Percentiles rank a stretch among this genome's conserved stretches.
These are phyloP conservation scores for Mycena latifolia DNA, from an alignment of 768 basidiomycete species.

Conservation along the genomic window DNA sequence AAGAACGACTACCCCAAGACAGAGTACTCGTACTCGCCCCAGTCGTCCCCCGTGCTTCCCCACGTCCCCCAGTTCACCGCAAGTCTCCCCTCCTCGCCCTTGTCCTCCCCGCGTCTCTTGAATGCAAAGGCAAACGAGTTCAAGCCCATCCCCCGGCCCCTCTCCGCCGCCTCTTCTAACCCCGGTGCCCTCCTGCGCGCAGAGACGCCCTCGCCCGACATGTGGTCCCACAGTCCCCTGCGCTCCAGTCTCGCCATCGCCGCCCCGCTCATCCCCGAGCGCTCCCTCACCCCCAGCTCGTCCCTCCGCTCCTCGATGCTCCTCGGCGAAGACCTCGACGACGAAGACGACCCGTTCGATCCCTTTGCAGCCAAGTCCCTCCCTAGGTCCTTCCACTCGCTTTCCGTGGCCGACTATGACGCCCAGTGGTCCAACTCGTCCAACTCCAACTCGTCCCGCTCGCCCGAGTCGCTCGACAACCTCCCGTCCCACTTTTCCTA, in stretches of 20 bases:
- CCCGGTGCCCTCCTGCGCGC: constrained; percentile 67
- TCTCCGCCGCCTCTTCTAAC: constrained; percentile 78
- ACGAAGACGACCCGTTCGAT: constrained; percentile 85
- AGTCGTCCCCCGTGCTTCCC: constrained; percentile 75
- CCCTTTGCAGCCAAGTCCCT: constrained; percentile 69
- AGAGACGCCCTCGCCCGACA: constrained; percentile 90
- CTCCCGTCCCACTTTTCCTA: constrained; percentile 28
- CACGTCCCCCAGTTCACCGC: constrained; percentile 78
- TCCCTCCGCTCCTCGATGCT: constrained; percentile 74
- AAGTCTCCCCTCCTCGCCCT: constrained; percentile 86
- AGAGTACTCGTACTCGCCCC: constrained; percentile 55
- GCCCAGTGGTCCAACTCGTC: constrained; percentile 66
- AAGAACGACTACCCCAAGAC: constrained; percentile 55
- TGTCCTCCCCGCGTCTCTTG: constrained; percentile 86
- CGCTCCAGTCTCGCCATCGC: constrained; percentile 93
- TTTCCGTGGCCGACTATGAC: constrained; percentile 74
- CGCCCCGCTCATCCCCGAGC: constrained; percentile 86
- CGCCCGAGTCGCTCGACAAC: constrained; percentile 52
- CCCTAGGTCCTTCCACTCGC: constrained; percentile 72
- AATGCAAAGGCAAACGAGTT: constrained; percentile 94
- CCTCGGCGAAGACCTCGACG: constrained; percentile 68
- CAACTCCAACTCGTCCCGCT: constrained; percentile 59
- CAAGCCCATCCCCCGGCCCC: constrained; percentile 84
- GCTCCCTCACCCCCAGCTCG: constrained; percentile 78
- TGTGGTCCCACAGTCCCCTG: constrained; percentile 84